Conservation (phyloP, 441 rosid species). For the Raphanus hybrid region DNA sequence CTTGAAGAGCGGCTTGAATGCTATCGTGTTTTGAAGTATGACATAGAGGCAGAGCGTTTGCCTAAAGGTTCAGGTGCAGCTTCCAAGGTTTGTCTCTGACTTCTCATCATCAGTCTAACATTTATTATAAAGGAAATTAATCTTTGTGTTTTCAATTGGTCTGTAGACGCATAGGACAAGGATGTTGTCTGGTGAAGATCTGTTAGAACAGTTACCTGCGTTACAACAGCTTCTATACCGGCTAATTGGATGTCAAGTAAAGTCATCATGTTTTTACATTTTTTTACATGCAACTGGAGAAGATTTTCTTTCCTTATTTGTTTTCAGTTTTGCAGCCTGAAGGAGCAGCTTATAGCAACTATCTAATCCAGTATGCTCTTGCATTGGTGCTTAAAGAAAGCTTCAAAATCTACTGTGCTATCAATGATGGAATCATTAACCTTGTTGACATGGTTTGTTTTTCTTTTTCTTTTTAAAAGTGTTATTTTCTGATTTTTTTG, state of each 20-base stretch:
- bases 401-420: constrained; percentile 87
- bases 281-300: neutral
- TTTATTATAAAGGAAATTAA: too few relatives aligned
- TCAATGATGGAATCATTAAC: constrained; percentile 88
- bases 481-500: neutral
- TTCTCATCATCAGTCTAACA: neutral
- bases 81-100: too few relatives aligned
- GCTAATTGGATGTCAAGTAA: constrained; percentile 77
- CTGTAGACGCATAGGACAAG: constrained; percentile 64
- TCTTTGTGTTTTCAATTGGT: neutral
- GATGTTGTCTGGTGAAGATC: constrained; percentile 64
- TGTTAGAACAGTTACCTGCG: constrained; percentile 82
- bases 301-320: constrained; percentile 10
- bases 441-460: constrained; percentile 81
- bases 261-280: neutral
- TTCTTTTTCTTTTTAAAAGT: too few relatives aligned
- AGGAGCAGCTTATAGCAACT: constrained; percentile 73
- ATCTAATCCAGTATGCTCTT: constrained; percentile 80
- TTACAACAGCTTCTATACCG: constrained; percentile 81
- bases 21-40: too few relatives aligned
- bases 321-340: constrained; percentile 66
- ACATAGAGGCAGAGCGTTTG: too few relatives aligned
- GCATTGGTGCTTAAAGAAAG: constrained; percentile 92
- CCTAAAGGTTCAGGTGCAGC: too few relatives aligned
- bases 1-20: constrained; percentile 56